Base-by-base conservation (phyloP, 2,329 filamentous ascomycete species). In the Tolypocladium album region DNA sequence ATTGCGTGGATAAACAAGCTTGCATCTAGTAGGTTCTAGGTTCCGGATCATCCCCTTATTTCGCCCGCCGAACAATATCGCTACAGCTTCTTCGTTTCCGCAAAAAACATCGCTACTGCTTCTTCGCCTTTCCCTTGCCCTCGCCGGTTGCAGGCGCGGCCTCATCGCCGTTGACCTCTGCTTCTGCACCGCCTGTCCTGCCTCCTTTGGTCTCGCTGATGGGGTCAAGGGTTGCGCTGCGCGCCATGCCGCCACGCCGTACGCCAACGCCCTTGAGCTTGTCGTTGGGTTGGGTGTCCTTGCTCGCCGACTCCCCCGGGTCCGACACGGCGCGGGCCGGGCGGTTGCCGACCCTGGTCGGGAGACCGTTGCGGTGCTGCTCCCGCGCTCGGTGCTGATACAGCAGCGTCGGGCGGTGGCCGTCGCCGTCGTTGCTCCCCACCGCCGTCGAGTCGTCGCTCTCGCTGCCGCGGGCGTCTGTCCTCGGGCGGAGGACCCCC, bases 381-480 rank as follows among this genome's bases (percentile, higher is more conserved):
- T 74, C 71, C 40, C 67, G 63, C 31, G 70, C 71, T 45, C 66
- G 62, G n/a, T 73, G 70, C 36, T 67, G 68, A 43, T 64, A 66
- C 11, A 61, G 58, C 9, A 57, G 58, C n/a, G 47, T 52, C 2
- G 55, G 43, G 13, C 60, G 40, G 11, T 59, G 59, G n/a, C 57
- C 43, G 5, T 57, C 58, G 12, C 40, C 6, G 47, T 34, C 4
- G 17, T 34, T 40, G 59, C 56, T 36, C 2, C 55, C 65, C 2
- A 68, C 65, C 38, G 69, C 63, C 12, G 71, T 70, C 7, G 74
- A 75, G 7, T 69, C 66, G 43, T 75, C 74, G 61, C 74, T 75
- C 60, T 75, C 74, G 55, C 72, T 74, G 4, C 68, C 69, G 20
- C 67, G 67, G 55, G 68, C 67, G 9, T 52, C 24, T 13, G 64